A percentile compares a stretch with the other conserved stretches of the same genome.
phyloP scores from a whole-genome alignment of 1,284 basidiomycete genomes.

The Tremellales sp. region DNA sequence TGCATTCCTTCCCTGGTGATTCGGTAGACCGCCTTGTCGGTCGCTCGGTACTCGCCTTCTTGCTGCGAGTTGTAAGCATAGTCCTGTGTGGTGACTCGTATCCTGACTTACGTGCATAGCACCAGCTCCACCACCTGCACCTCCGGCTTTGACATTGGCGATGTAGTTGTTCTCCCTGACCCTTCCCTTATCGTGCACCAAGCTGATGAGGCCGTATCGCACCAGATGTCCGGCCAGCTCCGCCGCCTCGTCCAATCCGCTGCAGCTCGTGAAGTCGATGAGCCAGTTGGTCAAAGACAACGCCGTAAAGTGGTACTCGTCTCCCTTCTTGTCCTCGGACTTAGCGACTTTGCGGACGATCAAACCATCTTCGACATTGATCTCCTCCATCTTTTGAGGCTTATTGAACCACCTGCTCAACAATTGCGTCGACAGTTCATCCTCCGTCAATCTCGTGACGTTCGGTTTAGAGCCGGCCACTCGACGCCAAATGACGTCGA shows the following conservation, averaged over 20 bases:
- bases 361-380: conserved; percentile 5
- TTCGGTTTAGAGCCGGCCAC: conserved; percentile 86
- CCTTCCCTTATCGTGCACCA: conserved; percentile 64
- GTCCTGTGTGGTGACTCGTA: not conserved
- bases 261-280: conserved; percentile 93
- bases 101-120: conserved; percentile 34
- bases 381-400: not conserved
- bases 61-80: conserved; percentile 52
- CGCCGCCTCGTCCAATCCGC: conserved; percentile 92
- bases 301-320: conserved; percentile 78
- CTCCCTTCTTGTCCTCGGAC: conserved; percentile 15
- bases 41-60: conserved; percentile 92
- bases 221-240: conserved; percentile 98
- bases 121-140: conserved; percentile 43
- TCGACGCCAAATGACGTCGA: conserved; percentile 91
- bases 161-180: conserved; percentile 83
- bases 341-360: conserved; percentile 1
- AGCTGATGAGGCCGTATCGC: conserved; percentile 80
- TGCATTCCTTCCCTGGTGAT: conserved; percentile 86
- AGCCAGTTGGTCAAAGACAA: conserved; percentile 91
- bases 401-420: conserved; percentile 5
- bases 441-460: conserved; percentile 51
- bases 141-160: conserved; percentile 61
- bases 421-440: conserved; percentile 44
- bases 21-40: conserved; percentile 88